Evolutionary conservation across 2,329 filamentous ascomycete genomes (phyloP).

Genomic region (Trichoderma atroviride): DNA sequence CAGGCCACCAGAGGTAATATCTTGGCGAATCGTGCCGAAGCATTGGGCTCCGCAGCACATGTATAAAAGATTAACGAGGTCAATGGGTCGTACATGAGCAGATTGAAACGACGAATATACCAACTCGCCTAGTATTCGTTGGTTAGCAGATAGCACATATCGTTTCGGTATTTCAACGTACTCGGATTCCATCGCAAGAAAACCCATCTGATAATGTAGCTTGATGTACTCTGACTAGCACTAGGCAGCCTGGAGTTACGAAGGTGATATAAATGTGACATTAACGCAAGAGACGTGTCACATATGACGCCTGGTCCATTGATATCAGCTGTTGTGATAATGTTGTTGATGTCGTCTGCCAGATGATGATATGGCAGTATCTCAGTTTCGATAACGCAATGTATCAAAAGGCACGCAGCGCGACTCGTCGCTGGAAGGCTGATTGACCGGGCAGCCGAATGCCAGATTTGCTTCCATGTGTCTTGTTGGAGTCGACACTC

Average conservation of each 20-base stretch:
- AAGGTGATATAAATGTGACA: constrained; percentile 68
- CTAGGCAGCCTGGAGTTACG: constrained; percentile 70
- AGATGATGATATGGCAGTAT: constrained; percentile 70
- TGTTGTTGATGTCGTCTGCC: constrained; percentile 69
- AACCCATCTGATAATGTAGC: constrained; percentile 78
- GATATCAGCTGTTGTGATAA: constrained; percentile 76
- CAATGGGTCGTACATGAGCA: constrained; percentile 63
- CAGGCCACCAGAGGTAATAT: constrained; percentile 49
- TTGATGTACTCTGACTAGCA: constrained; percentile 67
- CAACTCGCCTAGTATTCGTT: constrained; percentile 57
- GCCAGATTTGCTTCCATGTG: constrained; percentile 27
- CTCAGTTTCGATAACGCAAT: constrained; percentile 64
- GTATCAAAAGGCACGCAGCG: constrained; percentile 73
- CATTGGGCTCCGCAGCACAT: constrained; percentile 62
- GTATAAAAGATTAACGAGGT: constrained; percentile 70
- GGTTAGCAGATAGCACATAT: neutral
- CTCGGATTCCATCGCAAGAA: constrained; percentile 81
- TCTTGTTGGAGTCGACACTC: constrained; percentile 40
- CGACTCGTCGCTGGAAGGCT: constrained; percentile 72
- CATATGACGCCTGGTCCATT: constrained; percentile 77
- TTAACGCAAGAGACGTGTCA: constrained; percentile 77
- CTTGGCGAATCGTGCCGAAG: constrained; percentile 37
- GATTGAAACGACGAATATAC: constrained; percentile 67
- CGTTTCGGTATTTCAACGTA: constrained; percentile 44
- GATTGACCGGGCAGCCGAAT: constrained; percentile 63